Evolutionary conservation across 2,329 filamentous ascomycete genomes (phyloP).

Genomic region (Aspergillus sp.): DNA sequence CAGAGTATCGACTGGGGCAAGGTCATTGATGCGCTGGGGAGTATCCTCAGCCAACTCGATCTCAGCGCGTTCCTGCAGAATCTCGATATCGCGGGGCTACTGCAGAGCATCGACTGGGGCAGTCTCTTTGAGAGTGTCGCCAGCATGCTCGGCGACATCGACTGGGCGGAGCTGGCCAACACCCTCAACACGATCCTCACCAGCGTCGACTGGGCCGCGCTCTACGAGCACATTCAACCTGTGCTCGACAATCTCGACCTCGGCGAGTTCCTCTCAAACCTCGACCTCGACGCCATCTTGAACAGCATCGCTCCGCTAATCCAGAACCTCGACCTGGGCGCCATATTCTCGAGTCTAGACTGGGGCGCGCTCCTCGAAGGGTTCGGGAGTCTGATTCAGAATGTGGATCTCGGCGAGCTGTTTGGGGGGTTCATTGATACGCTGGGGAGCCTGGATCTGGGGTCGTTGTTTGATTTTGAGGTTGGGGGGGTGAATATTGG

Average conservation of each 20-base stretch:
- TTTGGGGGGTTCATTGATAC: background rate
- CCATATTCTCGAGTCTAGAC: background rate
- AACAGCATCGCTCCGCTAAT: background rate
- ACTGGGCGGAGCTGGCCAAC: background rate
- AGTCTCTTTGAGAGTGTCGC: background rate
- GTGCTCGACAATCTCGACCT: slow-evolving; percentile 1
- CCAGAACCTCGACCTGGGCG: slow-evolving; percentile 4
- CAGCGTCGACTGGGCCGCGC: background rate
- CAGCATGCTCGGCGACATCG: background rate
- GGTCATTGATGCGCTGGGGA: background rate
- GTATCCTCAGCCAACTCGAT: slow-evolving; percentile 7
- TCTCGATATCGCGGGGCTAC: background rate
- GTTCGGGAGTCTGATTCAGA: background rate
- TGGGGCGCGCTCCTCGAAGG: background rate
- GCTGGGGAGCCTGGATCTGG: background rate
- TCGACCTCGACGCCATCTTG: slow-evolving; percentile 1
- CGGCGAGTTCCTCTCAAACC: background rate
- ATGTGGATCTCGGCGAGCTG: background rate
- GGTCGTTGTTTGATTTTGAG: background rate
- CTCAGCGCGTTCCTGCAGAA: background rate
- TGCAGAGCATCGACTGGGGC: slow-evolving; percentile 6
- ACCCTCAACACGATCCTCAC: slow-evolving; percentile 1
- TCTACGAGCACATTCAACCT: background rate
- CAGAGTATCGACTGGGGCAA: slow-evolving; percentile 7
- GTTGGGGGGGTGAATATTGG: slow-evolving; percentile 10